phyloP scores from a whole-genome alignment of 495 filamentous ascomycete genomes.

The Glutinoglossum americanum region DNA sequence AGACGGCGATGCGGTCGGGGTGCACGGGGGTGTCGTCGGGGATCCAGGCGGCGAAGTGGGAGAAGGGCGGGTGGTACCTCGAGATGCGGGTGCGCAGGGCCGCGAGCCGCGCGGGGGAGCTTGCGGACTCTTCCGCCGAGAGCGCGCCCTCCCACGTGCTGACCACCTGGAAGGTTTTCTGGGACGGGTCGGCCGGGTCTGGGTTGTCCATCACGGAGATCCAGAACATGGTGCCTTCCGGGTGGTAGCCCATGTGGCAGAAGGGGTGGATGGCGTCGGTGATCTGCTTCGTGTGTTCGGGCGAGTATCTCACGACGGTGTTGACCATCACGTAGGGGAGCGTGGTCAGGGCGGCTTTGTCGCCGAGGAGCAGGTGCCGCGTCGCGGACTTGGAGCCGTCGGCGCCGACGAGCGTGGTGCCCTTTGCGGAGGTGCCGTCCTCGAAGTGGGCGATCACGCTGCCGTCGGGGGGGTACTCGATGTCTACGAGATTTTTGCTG shows the following conservation, averaged over 20 bases:
- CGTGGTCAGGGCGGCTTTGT: conserved; percentile 10
- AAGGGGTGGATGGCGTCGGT: conserved; percentile 34
- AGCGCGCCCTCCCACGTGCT: background rate
- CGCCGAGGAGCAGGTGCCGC: conserved; percentile 16
- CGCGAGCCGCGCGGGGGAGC: background rate
- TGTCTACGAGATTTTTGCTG: conserved; percentile 20
- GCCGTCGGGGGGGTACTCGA: conserved; percentile 16
- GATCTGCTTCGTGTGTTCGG: conserved; percentile 20
- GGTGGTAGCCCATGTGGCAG: conserved; percentile 36
- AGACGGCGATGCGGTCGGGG: background rate
- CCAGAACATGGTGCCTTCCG: conserved; percentile 32
- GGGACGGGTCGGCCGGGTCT: background rate
- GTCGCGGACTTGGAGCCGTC: conserved; percentile 31
- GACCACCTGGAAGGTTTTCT: background rate
- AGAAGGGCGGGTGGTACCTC: background rate
- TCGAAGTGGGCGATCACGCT: conserved; percentile 26
- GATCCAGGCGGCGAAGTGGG: background rate
- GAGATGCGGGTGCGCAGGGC: background rate
- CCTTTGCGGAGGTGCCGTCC: conserved; percentile 26
- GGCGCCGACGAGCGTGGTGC: conserved; percentile 29
- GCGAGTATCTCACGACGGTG: conserved; percentile 20
- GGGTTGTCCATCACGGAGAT: conserved; percentile 13
- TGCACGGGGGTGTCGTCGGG: background rate
- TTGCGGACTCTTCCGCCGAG: background rate
- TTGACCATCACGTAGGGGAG: conserved; percentile 30